These are phyloP conservation scores for Austroboletus novae-zelandiae DNA, from an alignment of 1,284 basidiomycete genomes.

Conservation along the genomic window DNA sequence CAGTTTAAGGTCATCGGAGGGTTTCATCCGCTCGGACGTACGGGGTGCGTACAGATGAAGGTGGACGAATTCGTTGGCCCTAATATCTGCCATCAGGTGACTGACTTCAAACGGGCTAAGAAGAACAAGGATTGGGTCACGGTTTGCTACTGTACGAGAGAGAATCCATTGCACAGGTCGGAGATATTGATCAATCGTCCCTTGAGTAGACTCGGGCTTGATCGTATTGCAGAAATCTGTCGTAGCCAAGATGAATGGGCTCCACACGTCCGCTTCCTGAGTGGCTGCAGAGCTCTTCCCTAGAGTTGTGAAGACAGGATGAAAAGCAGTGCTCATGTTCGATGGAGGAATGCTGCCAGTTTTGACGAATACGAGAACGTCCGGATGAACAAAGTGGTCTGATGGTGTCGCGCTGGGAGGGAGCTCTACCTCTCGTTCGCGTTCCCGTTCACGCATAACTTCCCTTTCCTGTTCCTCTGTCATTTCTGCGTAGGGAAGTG, in stretches of 20 bases:
- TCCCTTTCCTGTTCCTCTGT: neutral
- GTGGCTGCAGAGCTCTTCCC: neutral
- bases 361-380: neutral
- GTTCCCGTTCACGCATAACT: neutral
- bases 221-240: neutral
- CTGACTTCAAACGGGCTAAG: neutral
- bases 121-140: no score
- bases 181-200: no score
- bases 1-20: neutral
- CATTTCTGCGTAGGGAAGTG: neutral
- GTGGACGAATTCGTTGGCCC: neutral
- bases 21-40: no score
- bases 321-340: neutral
- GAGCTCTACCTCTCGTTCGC: constrained; percentile 1
- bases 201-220: no score
- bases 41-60: neutral
- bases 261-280: neutral
- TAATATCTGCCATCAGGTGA: neutral
- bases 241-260: neutral
- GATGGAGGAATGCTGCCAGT: neutral
- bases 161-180: neutral
- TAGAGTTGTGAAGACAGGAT: neutral
- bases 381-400: neutral
- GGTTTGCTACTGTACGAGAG: no score
- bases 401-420: neutral